Evolutionary conservation across 768 basidiomycete species (phyloP).

Genomic region (Sarcodon aspratus): DNA sequence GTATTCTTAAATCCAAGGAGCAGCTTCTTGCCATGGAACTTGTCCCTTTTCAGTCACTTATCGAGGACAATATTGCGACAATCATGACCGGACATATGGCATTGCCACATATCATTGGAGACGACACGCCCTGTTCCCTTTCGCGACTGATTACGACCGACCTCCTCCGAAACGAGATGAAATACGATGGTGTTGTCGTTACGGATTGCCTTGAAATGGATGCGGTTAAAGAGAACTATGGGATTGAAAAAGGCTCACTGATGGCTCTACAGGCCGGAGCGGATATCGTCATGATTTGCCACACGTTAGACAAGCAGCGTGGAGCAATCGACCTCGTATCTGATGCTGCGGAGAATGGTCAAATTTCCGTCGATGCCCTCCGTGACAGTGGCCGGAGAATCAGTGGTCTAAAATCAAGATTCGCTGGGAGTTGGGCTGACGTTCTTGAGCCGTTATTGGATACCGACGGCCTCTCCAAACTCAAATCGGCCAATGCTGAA

Average conservation of each 20-base stretch:
- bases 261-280: conserved; percentile 49
- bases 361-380: conserved; percentile 27
- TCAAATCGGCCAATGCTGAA: conserved; percentile 26
- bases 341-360: conserved; percentile 33
- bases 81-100: conserved; percentile 74
- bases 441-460: conserved; percentile 16
- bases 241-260: conserved; percentile 43
- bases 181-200: conserved; percentile 49
- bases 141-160: conserved; percentile 39
- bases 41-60: conserved; percentile 42
- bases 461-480: conserved; percentile 16
- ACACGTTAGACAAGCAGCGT: conserved; percentile 40
- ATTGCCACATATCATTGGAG: conserved; percentile 42
- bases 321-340: conserved; percentile 43
- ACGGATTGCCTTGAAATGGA: conserved; percentile 76
- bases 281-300: conserved; percentile 70
- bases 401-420: conserved; percentile 34
- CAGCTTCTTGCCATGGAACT: conserved; percentile 39
- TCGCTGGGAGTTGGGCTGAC: conserved; percentile 35
- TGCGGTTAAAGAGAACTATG: conserved; percentile 43
- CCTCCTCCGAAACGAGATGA: conserved; percentile 38
- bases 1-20: conserved; percentile 37
- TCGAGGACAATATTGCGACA: conserved; percentile 31
- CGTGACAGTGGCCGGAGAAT: conserved; percentile 34
- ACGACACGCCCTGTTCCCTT: conserved; percentile 48